phyloP scores from a whole-genome alignment of 352 stramenopile species.

The Thraustotheca clavata region DNA sequence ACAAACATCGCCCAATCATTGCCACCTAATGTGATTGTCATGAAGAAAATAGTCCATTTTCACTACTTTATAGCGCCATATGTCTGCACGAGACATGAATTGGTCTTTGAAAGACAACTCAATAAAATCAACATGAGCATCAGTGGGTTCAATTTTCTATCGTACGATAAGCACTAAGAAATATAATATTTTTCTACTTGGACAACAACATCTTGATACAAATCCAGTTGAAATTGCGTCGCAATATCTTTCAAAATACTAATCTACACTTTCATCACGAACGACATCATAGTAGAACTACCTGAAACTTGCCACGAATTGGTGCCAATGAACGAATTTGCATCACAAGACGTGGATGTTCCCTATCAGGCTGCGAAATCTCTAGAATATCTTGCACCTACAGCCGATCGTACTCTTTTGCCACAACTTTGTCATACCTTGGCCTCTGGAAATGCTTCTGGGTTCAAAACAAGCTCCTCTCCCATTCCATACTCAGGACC shows the following conservation, averaged over 20 bases:
- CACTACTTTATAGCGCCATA: conserved; percentile 75
- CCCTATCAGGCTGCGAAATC: conserved; percentile 44
- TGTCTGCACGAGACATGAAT: conserved; percentile 84
- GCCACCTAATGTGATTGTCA: conserved; percentile 27
- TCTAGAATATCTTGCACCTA: conserved; percentile 50
- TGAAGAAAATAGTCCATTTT: neutral
- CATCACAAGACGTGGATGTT: conserved; percentile 53
- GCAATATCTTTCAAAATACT: conserved; percentile 70
- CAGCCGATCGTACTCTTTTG: neutral
- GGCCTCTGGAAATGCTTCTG: conserved; percentile 55
- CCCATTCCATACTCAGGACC: conserved; percentile 55
- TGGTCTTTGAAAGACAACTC: conserved; percentile 88
- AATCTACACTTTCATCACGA: conserved; percentile 27
- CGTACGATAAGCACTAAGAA: neutral
- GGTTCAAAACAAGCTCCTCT: conserved; percentile 66
- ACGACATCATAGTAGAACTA: neutral
- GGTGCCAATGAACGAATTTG: conserved; percentile 51
- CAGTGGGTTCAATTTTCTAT: conserved; percentile 40
- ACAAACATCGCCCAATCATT: conserved; percentile 64
- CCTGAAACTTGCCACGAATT: conserved; percentile 59
- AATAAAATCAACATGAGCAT: conserved; percentile 72
- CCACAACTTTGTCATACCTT: conserved; percentile 21
- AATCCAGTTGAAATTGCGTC: conserved; percentile 59
- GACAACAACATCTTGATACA: conserved; percentile 46
- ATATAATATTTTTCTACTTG: conserved; percentile 10